Evolutionary conservation across 805 yeast genomes (phyloP), one percentile per base, ranked within the genome.

Genomic region (Pichia nakasei): DNA sequence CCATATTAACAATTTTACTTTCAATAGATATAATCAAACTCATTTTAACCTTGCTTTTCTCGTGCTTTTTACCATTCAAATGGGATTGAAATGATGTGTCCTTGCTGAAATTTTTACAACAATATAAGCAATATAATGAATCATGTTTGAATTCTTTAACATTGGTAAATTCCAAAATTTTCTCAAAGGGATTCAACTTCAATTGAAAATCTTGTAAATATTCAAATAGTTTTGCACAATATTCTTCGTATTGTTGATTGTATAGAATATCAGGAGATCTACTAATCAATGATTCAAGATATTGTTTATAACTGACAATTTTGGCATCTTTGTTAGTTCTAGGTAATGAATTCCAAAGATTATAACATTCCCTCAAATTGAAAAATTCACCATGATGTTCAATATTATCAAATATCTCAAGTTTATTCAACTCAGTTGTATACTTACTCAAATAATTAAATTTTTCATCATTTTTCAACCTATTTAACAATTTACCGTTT

Each of bases 11-110:
- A 21, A 41, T 38, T 37, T 32, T 38, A n/a, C 20, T 42, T 19
- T 40, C 47, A 38, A 20, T 22, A 38, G 35, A 39, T 27, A 42
- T 27, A 27, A 35, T 35, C 4, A 6, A 3, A 44, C 35, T 9
- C 2, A 22, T 17, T 15, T 42, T 29, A 24, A 34, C 29, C 7
- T 44, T 33, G 22, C 15, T 38, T 51, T 78, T 81, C 45, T 69
- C 64, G 57, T 91, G 97, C 52, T 80, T 81, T 57, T 83, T 85
- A 1, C 96, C 95, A 1, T 54, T 47, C 22, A 86, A 60, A 67
- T 91, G 97, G 3, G 75, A 79, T 4, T 72, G 61, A 56, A 68
- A 88, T 0, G 85, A 93, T 0, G 87, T 63, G 22, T 65, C 65
- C 42, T 82, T 81, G 13, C 83, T 65, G 57, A 85, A 88, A 18